Percentiles rank a stretch among this genome's conserved stretches.
These are phyloP conservation scores for Arthrobotrys megalospora DNA, from an alignment of 2,329 filamentous ascomycete genomes.

Conservation along the genomic window DNA sequence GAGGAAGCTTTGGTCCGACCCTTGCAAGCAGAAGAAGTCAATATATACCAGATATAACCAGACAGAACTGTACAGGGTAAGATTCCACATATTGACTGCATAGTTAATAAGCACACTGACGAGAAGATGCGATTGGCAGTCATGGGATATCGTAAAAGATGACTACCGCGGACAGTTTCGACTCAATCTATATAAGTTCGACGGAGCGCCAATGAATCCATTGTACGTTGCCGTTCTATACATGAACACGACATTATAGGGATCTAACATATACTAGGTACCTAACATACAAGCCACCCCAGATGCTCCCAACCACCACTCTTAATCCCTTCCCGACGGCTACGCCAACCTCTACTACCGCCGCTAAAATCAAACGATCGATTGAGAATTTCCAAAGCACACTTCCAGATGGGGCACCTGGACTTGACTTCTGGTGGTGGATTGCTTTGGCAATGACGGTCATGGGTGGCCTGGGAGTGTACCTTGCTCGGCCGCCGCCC, in stretches of 20 bases:
- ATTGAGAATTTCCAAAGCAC: slow-evolving; percentile 65
- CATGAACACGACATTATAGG: not conserved
- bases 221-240: slow-evolving; percentile 70
- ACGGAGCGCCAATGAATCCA: slow-evolving; percentile 77
- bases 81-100: slow-evolving; percentile 27
- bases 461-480: slow-evolving; percentile 68
- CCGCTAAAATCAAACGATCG: slow-evolving; percentile 66
- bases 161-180: slow-evolving; percentile 75
- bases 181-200: slow-evolving; percentile 76
- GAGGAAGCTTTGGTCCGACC: slow-evolving; percentile 77
- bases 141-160: slow-evolving; percentile 71
- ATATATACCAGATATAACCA: slow-evolving; percentile 79
- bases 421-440: slow-evolving; percentile 71
- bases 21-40: slow-evolving; percentile 73
- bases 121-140: slow-evolving; percentile 62
- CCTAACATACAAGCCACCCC: slow-evolving; percentile 74
- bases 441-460: slow-evolving; percentile 70
- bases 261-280: slow-evolving; percentile 62
- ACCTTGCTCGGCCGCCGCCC: slow-evolving; percentile 7
- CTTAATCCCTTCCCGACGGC: slow-evolving; percentile 72
- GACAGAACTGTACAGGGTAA: slow-evolving; percentile 75
- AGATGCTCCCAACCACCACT: slow-evolving; percentile 79
- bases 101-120: not conserved
- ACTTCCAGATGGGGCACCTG: slow-evolving; percentile 65
- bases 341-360: slow-evolving; percentile 65